These are phyloP conservation scores for Benincasa hispida DNA, from an alignment of 306 rosid genomes.

Conservation along the genomic window DNA sequence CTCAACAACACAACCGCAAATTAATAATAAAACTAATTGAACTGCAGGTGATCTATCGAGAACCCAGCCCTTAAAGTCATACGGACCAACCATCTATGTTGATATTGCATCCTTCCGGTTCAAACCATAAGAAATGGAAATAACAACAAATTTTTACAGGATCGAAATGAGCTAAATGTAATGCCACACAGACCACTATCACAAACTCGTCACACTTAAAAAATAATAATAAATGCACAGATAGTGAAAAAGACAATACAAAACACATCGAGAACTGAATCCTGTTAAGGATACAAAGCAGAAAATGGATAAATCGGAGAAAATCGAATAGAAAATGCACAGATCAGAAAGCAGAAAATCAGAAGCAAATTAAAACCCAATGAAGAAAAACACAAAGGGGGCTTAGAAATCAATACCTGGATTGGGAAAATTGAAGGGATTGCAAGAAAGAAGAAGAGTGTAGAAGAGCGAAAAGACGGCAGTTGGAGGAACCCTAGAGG, in stretches of 20 bases:
- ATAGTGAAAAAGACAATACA: neutral
- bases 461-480: neutral
- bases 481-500: conserved; percentile 1
- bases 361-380: neutral
- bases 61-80: neutral
- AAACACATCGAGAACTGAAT: neutral
- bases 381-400: neutral
- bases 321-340: neutral
- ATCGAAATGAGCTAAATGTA: neutral
- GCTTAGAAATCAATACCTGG: neutral
- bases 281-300: neutral
- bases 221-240: neutral
- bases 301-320: neutral
- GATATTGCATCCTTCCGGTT: neutral
- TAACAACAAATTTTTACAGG: neutral
- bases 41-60: neutral
- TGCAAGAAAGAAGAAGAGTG: neutral
- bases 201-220: neutral
- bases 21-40: neutral
- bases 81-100: neutral
- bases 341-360: conserved; percentile 1
- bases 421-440: neutral
- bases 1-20: neutral
- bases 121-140: neutral
- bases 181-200: neutral